Evolutionary conservation across 441 rosid genomes (phyloP), one percentile per base, ranked within the genome.

Genomic region (Syzygium syzygioides): DNA sequence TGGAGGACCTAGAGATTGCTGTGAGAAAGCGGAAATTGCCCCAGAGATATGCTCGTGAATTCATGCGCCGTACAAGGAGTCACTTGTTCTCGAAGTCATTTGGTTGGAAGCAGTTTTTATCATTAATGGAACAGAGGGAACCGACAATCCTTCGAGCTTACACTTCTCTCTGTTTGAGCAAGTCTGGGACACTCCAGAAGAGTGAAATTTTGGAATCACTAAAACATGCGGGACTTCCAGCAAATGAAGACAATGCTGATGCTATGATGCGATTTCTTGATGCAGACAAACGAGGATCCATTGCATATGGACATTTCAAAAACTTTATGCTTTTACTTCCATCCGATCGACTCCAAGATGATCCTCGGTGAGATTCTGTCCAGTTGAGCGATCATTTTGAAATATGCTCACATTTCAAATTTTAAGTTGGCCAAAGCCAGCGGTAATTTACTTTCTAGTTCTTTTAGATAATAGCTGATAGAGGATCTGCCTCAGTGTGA

Each of bases 41-140:
- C 7, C 92, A 90, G 62, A 94, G 94, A 92, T 96, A 96, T 88
- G 98, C 99, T 86, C 94, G 96, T 89, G 99, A 98, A 68, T 96
- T 98, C 87, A 95, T 98, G 98, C 93, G 90, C 32, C 96, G 98
- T 79, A 91, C 99, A 9, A 96, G 97, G 92, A 95, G 97, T 88
- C 98, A 98, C 91, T 92, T 96, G 84, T 97, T 98, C 93, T 95
- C 99, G 30, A 98, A 96, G 92, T 98, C 99, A 56, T 98, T 98
- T 89, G 97, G 99, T 62, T 98, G 99, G 99, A 98, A 96, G 92
- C 99, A 96, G 88, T 98, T 98, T 93, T 91, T 98, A 89, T 96
- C 99, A 34, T 91, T 98, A 93, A 98, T 97, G 99, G 99, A 98
- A 92, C 99, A 97, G 94, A 96, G 95, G 88, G 99, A 98, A 90